Conservation (phyloP, 257 asterid species). For the Penstemon davidsonii region DNA sequence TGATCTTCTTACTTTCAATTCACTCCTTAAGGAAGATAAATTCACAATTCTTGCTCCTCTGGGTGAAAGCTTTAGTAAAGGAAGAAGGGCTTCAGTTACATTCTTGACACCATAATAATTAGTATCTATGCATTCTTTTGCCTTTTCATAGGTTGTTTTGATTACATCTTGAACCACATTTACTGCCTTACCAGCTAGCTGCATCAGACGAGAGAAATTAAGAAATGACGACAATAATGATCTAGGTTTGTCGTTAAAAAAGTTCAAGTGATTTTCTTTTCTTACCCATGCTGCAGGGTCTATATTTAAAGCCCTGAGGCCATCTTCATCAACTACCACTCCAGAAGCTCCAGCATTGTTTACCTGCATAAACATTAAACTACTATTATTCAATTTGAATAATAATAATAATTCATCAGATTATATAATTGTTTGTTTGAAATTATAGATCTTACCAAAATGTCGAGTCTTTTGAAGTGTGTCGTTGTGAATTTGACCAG, state of each 20-base stretch:
- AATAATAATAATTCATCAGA: neutral
- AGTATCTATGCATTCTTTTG: constrained; percentile 61
- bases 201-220: constrained; percentile 21
- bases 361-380: constrained; percentile 42
- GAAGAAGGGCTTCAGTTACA: constrained; percentile 77
- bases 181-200: constrained; percentile 72
- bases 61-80: constrained; percentile 53
- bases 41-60: constrained; percentile 72
- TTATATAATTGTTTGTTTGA: too few species aligned
- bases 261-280: neutral
- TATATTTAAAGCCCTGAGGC: constrained; percentile 53
- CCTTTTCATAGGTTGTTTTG: constrained; percentile 52
- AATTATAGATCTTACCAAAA: constrained; percentile 49
- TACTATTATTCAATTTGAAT: too few species aligned
- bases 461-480: constrained; percentile 64
- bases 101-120: constrained; percentile 77
- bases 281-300: constrained; percentile 68
- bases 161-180: constrained; percentile 52
- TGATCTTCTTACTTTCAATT: constrained; percentile 50
- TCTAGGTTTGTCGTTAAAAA: neutral
- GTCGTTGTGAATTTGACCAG: constrained; percentile 44
- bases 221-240: neutral
- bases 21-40: constrained; percentile 69
- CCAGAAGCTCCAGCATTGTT: constrained; percentile 88
- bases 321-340: constrained; percentile 63